Conservation (phyloP, 495 filamentous ascomycete species). For the Aspergillus conjunctus region DNA sequence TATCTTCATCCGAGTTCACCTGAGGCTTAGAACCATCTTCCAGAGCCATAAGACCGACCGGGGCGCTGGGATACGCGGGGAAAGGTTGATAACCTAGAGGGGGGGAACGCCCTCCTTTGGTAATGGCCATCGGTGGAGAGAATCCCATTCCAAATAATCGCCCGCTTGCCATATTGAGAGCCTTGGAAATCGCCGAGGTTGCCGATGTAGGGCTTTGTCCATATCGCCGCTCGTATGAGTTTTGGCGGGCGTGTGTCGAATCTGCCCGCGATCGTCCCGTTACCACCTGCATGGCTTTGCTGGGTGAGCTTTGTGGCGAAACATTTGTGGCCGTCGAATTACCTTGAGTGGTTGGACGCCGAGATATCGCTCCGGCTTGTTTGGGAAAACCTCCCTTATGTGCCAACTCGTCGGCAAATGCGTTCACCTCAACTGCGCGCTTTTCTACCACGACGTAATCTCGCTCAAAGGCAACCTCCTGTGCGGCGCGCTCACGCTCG, state of each 20-base stretch:
- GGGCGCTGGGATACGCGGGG: constrained; percentile 78
- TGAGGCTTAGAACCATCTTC: constrained; percentile 63
- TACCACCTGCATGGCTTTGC: constrained; percentile 69
- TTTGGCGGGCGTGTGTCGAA: constrained; percentile 62
- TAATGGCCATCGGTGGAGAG: constrained; percentile 68
- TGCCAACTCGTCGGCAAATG: constrained; percentile 91
- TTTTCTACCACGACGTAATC: constrained; percentile 98
- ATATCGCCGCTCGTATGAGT: constrained; percentile 78
- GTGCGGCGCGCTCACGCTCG: constrained; percentile 73
- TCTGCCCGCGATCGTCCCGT: constrained; percentile 62
- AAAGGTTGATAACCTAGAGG: constrained; percentile 79
- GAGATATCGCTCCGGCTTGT: constrained; percentile 53
- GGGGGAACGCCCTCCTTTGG: constrained; percentile 67
- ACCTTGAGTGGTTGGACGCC: constrained; percentile 72
- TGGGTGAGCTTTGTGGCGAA: constrained; percentile 42
- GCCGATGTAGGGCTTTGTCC: constrained; percentile 76
- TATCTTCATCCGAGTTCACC: constrained; percentile 74
- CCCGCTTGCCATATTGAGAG: constrained; percentile 89
- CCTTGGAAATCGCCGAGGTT: constrained; percentile 89
- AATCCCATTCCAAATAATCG: constrained; percentile 77
- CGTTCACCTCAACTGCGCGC: constrained; percentile 91
- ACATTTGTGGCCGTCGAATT: constrained; percentile 44
- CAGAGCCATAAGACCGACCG: constrained; percentile 59
- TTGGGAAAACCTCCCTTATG: constrained; percentile 54
- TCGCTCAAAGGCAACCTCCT: constrained; percentile 85